Percentiles rank a stretch among this genome's conserved stretches.
phyloP scores from a whole-genome alignment of 176 grass and related monocot species.

The Musa beccarii region DNA sequence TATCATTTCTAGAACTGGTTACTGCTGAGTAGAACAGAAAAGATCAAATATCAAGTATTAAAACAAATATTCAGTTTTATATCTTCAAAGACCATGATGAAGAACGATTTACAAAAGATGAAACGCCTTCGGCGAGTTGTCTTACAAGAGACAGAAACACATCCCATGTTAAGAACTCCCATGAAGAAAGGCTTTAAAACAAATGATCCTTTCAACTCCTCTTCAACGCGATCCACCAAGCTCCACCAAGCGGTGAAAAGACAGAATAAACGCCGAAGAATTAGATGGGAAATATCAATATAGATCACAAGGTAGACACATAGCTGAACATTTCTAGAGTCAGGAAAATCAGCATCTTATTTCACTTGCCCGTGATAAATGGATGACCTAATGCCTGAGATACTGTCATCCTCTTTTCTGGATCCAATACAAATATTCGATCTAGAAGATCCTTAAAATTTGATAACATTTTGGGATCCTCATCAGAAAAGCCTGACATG shows the following conservation, averaged over 20 bases:
- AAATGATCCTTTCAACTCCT: constrained; percentile 66
- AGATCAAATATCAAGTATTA: background rate
- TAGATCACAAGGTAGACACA: constrained; percentile 48
- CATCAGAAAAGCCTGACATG: constrained; percentile 74
- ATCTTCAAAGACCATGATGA: constrained; percentile 44
- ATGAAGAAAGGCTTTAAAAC: constrained; percentile 48
- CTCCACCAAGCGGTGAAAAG: constrained; percentile 64
- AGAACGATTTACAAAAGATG: constrained; percentile 63
- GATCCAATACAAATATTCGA: constrained; percentile 98
- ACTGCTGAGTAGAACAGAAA: background rate
- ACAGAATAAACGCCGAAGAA: constrained; percentile 68
- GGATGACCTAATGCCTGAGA: constrained; percentile 96
- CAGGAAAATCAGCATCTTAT: constrained; percentile 71
- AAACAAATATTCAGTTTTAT: constrained; percentile 33
- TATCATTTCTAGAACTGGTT: constrained; percentile 18
- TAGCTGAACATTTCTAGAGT: constrained; percentile 44
- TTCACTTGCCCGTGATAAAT: constrained; percentile 99
- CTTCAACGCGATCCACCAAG: constrained; percentile 35
- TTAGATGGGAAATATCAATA: constrained; percentile 47
- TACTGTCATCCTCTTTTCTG: constrained; percentile 98
- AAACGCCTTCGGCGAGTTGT: constrained; percentile 86
- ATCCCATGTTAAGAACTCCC: constrained; percentile 79
- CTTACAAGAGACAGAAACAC: constrained; percentile 97
- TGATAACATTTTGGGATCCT: constrained; percentile 82
- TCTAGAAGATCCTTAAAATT: constrained; percentile 99